These are phyloP conservation scores for Phalaenopsis hybrid DNA, from an alignment of 116 monocot species.

Conservation along the genomic window DNA sequence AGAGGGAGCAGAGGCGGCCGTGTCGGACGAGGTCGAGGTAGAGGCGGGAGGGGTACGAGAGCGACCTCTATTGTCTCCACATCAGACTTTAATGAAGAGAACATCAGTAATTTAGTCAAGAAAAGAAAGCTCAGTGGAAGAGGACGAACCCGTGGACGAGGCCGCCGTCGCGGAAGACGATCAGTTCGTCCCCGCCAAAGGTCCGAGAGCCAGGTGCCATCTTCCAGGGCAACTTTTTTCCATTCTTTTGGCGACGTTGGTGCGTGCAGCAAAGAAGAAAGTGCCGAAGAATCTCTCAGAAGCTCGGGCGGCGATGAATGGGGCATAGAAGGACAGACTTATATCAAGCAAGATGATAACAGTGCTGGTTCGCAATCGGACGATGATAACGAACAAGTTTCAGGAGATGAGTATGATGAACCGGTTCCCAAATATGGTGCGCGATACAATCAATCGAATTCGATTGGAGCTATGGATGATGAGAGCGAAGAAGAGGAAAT, in stretches of 20 bases:
- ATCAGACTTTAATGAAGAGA: constrained; percentile 24
- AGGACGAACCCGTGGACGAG: constrained; percentile 54
- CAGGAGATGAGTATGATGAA: constrained; percentile 71
- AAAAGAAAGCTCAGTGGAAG: constrained; percentile 39
- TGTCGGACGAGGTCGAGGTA: constrained; percentile 44
- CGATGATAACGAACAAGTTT: constrained; percentile 37
- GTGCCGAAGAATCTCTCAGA: constrained; percentile 30
- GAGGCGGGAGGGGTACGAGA: constrained; percentile 49
- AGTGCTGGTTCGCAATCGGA: constrained; percentile 41
- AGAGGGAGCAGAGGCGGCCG: constrained; percentile 40
- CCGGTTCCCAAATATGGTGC: constrained; percentile 23
- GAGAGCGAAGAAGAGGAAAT: constrained; percentile 28
- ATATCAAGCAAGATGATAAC: constrained; percentile 56
- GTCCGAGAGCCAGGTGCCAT: neutral
- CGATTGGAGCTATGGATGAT: constrained; percentile 37
- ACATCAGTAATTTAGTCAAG: constrained; percentile 13
- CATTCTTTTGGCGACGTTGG: constrained; percentile 8
- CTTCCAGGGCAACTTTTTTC: neutral
- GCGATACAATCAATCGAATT: constrained; percentile 24
- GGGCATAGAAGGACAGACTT: constrained; percentile 21
- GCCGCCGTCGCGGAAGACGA: constrained; percentile 63
- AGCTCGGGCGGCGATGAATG: constrained; percentile 52
- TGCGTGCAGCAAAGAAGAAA: constrained; percentile 8
- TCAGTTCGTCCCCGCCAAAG: constrained; percentile 42
- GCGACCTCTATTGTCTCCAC: constrained; percentile 19